Percentiles rank a stretch among this genome's conserved stretches.
Evolutionary conservation across 1,139 yeast species (phyloP).

Genomic region (Spathaspora sp.): DNA sequence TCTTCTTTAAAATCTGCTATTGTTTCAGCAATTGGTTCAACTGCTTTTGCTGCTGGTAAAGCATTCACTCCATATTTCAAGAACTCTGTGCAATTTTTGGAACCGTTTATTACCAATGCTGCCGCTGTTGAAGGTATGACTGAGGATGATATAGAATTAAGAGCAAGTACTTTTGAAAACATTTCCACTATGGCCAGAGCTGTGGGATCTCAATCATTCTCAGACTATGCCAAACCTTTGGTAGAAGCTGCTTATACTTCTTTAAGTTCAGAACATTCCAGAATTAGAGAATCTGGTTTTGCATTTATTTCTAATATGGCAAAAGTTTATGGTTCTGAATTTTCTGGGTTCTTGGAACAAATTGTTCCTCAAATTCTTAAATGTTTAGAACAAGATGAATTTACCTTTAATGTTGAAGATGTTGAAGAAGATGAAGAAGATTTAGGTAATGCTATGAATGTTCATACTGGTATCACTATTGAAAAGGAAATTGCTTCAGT

Average conservation of each 20-base stretch:
- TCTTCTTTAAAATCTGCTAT: constrained; percentile 79
- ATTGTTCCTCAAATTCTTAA: constrained; percentile 82
- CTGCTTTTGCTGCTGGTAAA: constrained; percentile 93
- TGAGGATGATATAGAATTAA: constrained; percentile 78
- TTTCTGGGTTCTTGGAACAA: constrained; percentile 79
- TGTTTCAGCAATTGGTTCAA: constrained; percentile 95
- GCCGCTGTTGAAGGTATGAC: constrained; percentile 67
- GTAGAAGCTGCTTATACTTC: constrained; percentile 86
- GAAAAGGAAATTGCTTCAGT: constrained; percentile 98
- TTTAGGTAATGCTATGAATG: constrained; percentile 55
- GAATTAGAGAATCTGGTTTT: constrained; percentile 92
- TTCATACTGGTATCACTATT: constrained; percentile 91
- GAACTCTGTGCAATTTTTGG: constrained; percentile 75
- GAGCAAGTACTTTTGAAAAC: constrained; percentile 91
- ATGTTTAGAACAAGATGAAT: constrained; percentile 82
- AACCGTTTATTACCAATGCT: constrained; percentile 70
- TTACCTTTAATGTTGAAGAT: constrained; percentile 51
- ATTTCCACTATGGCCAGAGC: constrained; percentile 96
- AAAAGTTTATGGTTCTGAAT: constrained; percentile 87
- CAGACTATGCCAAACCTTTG: constrained; percentile 82
- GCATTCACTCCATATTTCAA: constrained; percentile 83
- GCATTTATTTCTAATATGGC: constrained; percentile 96
- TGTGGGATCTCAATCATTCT: constrained; percentile 86
- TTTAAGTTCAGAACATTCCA: constrained; percentile 71
- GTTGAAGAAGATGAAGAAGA: constrained; percentile 54